These are phyloP conservation scores for Fusarium verticillioides DNA, from an alignment of 2,329 filamentous ascomycete genomes.

Conservation along the genomic window DNA sequence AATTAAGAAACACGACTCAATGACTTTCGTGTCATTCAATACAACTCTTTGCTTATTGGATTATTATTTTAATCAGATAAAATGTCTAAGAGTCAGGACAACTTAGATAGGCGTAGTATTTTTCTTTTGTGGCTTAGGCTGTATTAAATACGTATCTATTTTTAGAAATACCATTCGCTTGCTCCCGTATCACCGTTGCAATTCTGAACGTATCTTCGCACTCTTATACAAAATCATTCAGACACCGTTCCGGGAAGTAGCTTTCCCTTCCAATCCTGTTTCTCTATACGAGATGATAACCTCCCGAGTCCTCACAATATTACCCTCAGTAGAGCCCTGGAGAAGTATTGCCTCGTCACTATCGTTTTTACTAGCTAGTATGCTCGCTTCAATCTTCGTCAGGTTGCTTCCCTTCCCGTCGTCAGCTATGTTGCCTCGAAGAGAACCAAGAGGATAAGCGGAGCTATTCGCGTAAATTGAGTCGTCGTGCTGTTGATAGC, in stretches of 20 bases:
- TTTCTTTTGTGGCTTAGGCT: too few species aligned
- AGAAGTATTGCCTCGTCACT: constrained; percentile 1
- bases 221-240: too few species aligned
- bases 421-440: neutral
- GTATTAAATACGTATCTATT: too few species aligned
- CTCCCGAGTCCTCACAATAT: neutral
- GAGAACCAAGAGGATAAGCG: neutral
- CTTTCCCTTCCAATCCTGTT: neutral
- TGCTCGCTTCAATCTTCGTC: neutral
- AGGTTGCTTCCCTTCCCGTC: neutral
- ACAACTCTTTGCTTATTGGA: too few species aligned
- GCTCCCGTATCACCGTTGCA: too few species aligned
- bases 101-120: too few species aligned
- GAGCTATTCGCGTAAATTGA: neutral
- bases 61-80: too few species aligned
- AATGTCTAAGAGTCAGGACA: too few species aligned
- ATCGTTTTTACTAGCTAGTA: neutral
- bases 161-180: too few species aligned
- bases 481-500: neutral
- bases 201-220: too few species aligned
- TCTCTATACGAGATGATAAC: neutral
- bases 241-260: neutral
- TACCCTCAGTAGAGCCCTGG: neutral
- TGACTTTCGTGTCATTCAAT: fast-evolving
- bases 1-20: neutral